These are phyloP conservation scores for Volvariella volvacea DNA, from an alignment of 1,284 basidiomycete species.

Conservation along the genomic window DNA sequence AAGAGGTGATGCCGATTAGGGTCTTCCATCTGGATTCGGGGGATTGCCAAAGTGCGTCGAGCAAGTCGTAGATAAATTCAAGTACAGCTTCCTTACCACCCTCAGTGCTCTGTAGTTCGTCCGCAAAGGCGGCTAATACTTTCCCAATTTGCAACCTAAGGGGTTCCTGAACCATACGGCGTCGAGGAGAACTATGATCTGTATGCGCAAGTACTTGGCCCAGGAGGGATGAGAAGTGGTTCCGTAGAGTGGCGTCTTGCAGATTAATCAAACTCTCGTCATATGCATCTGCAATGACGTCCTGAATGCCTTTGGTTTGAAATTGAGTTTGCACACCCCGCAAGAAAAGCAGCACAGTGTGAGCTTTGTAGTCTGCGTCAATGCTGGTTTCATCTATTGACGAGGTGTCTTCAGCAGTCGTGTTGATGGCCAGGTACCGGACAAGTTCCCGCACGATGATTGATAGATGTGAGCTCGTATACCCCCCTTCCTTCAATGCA, in stretches of 20 bases:
- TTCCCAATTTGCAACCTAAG: conserved; percentile 31
- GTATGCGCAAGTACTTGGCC: no score
- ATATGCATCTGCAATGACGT: no score
- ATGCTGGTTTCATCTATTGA: conserved; percentile 21
- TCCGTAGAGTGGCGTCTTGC: no score
- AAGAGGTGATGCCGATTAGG: conserved; percentile 33
- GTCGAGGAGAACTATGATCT: conserved; percentile 15
- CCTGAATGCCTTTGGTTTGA: no score
- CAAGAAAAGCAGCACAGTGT: conserved; percentile 37
- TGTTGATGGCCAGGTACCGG: no score
- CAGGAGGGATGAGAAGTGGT: no score
- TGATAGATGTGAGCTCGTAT: no score
- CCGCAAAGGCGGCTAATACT: conserved; percentile 24
- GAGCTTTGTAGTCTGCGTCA: conserved; percentile 34
- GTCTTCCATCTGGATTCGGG: conserved; percentile 28
- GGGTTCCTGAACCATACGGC: conserved; percentile 18
- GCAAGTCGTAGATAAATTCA: conserved; percentile 17
- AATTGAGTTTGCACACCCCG: conserved; percentile 22
- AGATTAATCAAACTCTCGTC: no score
- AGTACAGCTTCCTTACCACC: conserved; percentile 26
- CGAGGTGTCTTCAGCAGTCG: no score
- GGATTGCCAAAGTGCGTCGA: conserved; percentile 41
- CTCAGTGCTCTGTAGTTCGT: conserved; percentile 19
- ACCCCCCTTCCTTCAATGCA: no score
- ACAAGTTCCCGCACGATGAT: no score